Base-by-base conservation (phyloP, 2,329 filamentous ascomycete species). In the Myriosclerotinia duriaeana region DNA sequence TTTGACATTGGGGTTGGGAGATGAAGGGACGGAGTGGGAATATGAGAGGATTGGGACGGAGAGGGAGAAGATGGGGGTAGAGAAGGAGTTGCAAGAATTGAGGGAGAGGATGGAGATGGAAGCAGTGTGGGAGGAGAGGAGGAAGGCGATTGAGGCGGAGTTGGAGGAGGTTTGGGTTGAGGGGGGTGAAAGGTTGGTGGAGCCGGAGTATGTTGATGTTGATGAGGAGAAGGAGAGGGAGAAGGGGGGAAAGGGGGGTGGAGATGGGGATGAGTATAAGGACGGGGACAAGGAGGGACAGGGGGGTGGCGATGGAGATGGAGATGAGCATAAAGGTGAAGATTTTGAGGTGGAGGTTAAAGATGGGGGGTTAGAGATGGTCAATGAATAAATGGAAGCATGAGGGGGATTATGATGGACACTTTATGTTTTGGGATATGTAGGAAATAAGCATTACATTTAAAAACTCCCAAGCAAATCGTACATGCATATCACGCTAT, bases 21-120 rank as follows among this genome's bases (percentile, higher is more conserved):
- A 91, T 20, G 85, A 87, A 61, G 92, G 90, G n/a, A 89, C 91
- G 65, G 90, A 90, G 74, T 98, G 95, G 92, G 89, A 94, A 71
- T 91, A 97, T 77, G 91, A 97, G 77, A 87, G 92, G 66, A 98
- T 99, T 72, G 95, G 95, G 67, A 97, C 93, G 0, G 92, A 93
- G 75, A 87, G 90, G 67, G 95, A 99, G 81, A 97, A 97, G 80
- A 88, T 93, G 77, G 90, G 91, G 30, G 93, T 97, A 9, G 93
- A 97, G 80, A 92, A 91, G 76, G 95, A 99, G 78, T 81, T 98
- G 20, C 85, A 90, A 60, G 92, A 97, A 71, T 83, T 99, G 53
- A 87, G 89, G 40, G 92, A 94, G 77, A 84, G 90, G 34, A 80
- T 99, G 9, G 84, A 87, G 14, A 89, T 92, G 78, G 94, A 98